Percentiles rank a stretch among this genome's conserved stretches.
Conservation (phyloP, 2,329 filamentous ascomycete species). For the Cylindrodendrum hubeiense region DNA sequence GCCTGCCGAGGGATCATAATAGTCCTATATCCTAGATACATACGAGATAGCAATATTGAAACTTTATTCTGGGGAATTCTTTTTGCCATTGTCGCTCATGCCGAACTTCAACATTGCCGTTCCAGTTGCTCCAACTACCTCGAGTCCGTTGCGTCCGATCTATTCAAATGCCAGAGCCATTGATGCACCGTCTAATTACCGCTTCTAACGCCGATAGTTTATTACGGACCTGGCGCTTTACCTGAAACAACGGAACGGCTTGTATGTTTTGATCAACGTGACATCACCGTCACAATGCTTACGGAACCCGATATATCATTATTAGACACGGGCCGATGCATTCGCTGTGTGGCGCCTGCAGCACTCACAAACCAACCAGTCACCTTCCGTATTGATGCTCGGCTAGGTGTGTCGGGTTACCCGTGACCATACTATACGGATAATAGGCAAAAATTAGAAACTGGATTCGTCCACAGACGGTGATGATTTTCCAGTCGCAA, state of each 20-base stretch:
- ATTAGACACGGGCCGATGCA: background rate
- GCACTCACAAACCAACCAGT: background rate
- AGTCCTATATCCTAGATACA: background rate
- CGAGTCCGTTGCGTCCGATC: background rate
- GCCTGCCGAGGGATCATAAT: slow-evolving; percentile 60
- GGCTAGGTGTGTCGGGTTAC: background rate
- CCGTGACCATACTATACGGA: background rate
- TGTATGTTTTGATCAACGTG: background rate
- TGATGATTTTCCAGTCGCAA: background rate
- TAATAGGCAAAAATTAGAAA: background rate
- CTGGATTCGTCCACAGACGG: slow-evolving; percentile 4
- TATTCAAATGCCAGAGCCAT: background rate
- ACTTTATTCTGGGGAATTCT: background rate
- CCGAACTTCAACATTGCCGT: background rate
- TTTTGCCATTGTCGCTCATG: background rate
- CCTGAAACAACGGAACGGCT: background rate
- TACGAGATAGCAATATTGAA: background rate
- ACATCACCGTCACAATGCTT: background rate
- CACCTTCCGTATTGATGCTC: background rate
- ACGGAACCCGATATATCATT: background rate
- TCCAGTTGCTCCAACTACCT: no score
- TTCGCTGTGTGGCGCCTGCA: background rate
- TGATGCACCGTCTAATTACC: background rate
- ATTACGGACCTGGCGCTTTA: background rate
- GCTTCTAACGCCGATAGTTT: background rate